phyloP scores from a whole-genome alignment of 1,284 basidiomycete species.

The Papiliotrema flavescens region DNA sequence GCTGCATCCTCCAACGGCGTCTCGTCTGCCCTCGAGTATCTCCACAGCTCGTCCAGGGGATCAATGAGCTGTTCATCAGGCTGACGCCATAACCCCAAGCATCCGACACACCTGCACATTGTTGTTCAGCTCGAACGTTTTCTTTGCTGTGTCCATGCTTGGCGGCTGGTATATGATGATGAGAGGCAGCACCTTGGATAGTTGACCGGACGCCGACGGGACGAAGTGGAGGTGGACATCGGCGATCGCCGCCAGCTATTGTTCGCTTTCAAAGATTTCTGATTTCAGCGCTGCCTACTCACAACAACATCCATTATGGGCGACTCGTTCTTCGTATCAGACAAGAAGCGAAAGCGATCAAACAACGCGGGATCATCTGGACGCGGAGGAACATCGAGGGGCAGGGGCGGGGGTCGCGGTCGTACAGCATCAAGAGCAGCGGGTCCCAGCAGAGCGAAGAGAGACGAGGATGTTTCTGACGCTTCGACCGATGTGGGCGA shows the following conservation, averaged over 20 bases:
- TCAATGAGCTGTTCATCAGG: conserved; percentile 26
- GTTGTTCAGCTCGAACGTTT: conserved; percentile 81
- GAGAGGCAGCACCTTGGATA: neutral
- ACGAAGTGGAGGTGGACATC: neutral
- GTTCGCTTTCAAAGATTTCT: neutral
- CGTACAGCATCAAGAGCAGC: neutral
- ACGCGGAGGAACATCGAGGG: conserved; percentile 5
- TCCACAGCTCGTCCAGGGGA: conserved; percentile 68
- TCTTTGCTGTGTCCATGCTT: conserved; percentile 54
- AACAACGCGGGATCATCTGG: conserved; percentile 10
- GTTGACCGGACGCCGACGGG: neutral
- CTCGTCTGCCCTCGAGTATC: conserved; percentile 71
- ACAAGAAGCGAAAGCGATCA: conserved; percentile 61
- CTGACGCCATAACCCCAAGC: neutral
- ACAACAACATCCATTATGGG: conserved; percentile 54
- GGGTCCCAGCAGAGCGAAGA: conserved; percentile 1
- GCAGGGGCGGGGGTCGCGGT: conserved; percentile 7
- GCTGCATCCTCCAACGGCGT: conserved; percentile 64
- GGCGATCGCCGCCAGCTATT: neutral
- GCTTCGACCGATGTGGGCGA: conserved; percentile 57
- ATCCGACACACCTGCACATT: conserved; percentile 54
- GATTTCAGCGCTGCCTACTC: neutral
- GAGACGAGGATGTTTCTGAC: conserved; percentile 61
- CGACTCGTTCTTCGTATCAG: conserved; percentile 72
- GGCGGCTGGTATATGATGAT: too few species aligned